These are phyloP conservation scores for Domatiomyces globalis DNA, from an alignment of 2,329 filamentous ascomycete species.

Conservation along the genomic window DNA sequence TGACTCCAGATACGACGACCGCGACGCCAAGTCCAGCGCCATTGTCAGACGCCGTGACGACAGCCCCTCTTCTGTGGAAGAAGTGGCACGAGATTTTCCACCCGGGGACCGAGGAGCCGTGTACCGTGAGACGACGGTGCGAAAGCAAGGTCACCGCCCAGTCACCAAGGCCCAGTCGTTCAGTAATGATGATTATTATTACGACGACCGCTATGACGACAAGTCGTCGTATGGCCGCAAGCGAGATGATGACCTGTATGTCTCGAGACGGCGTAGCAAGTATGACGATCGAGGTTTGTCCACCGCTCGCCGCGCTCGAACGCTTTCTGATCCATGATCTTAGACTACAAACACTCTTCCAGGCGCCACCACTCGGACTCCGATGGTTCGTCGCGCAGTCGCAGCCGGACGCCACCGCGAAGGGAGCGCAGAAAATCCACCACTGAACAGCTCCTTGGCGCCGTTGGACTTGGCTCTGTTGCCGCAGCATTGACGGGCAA, in stretches of 20 bases:
- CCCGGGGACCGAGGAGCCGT: constrained; percentile 43
- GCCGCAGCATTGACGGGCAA: constrained; percentile 37
- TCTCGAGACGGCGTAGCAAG: constrained; percentile 7
- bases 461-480: constrained; percentile 43
- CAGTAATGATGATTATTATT: constrained; percentile 22
- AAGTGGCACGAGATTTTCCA: constrained; percentile 71
- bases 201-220: constrained; percentile 30
- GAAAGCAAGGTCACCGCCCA: constrained; percentile 23
- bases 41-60: constrained; percentile 45
- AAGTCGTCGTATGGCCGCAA: constrained; percentile 24
- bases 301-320: not conserved
- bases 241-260: constrained; percentile 34
- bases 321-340: not conserved
- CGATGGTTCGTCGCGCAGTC: constrained; percentile 23
- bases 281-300: constrained; percentile 22
- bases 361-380: constrained; percentile 19
- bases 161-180: constrained; percentile 23
- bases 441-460: constrained; percentile 38
- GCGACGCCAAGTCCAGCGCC: constrained; percentile 13
- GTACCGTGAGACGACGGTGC: constrained; percentile 21
- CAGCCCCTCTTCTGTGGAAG: constrained; percentile 62
- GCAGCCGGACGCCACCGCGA: constrained; percentile 27
- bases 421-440: constrained; percentile 31
- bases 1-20: constrained; percentile 14
- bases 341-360: constrained; percentile 19